These are phyloP conservation scores for Lactarius sp. DNA, from an alignment of 768 basidiomycete species.

Conservation along the genomic window DNA sequence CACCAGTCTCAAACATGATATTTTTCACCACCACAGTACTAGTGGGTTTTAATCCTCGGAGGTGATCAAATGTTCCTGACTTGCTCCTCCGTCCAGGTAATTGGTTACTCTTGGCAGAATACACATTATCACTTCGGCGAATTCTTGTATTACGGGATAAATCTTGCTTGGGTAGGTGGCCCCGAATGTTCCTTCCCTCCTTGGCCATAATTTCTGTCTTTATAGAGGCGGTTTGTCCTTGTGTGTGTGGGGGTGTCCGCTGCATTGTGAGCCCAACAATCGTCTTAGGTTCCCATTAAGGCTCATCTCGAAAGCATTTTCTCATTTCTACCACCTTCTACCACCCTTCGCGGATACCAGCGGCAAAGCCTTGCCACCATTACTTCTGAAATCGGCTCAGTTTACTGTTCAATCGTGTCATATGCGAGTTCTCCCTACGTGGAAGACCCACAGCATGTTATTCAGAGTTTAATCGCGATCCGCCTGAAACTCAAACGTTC, in stretches of 20 bases:
- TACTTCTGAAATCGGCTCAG: conserved; percentile 57
- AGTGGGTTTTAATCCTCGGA: conserved; percentile 38
- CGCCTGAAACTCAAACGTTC: conserved; percentile 68
- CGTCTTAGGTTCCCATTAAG: conserved; percentile 17
- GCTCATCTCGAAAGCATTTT: conserved; percentile 42
- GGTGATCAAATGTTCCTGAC: not conserved
- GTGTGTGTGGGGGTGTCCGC: conserved; percentile 69
- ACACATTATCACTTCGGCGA: conserved; percentile 42
- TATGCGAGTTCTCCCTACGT: conserved; percentile 55
- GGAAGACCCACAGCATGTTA: conserved; percentile 48
- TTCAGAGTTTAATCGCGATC: conserved; percentile 66
- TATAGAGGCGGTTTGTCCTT: conserved; percentile 59
- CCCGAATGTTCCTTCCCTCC: not conserved
- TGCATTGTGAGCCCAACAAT: conserved; percentile 54
- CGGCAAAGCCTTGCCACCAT: conserved; percentile 66
- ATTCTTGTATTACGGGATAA: conserved; percentile 54
- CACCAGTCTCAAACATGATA: conserved; percentile 67
- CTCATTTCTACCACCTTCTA: conserved; percentile 69
- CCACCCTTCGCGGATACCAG: conserved; percentile 69
- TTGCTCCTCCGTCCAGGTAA: conserved; percentile 41
- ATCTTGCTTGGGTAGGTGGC: conserved; percentile 65
- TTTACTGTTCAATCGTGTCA: conserved; percentile 74
- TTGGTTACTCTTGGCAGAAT: conserved; percentile 74
- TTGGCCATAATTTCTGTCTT: not conserved
- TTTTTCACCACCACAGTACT: conserved; percentile 59